Conservation (phyloP, 768 basidiomycete genomes). For the Udeniomyces megalosporus region DNA sequence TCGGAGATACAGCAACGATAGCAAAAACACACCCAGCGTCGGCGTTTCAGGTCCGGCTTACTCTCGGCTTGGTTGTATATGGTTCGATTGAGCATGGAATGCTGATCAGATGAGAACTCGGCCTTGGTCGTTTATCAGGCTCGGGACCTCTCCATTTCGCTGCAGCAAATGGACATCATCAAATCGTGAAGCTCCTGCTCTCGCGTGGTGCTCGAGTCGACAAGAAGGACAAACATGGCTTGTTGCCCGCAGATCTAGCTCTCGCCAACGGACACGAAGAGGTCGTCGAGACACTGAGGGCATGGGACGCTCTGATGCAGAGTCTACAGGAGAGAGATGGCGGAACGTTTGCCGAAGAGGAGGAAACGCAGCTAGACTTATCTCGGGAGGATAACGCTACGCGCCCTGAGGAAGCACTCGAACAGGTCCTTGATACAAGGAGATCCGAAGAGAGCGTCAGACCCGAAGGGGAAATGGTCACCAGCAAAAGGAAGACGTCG, state of each 20-base stretch:
- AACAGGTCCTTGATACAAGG: not conserved
- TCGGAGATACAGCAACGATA: constrained; percentile 32
- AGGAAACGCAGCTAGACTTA: not conserved
- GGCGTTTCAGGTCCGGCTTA: constrained; percentile 28
- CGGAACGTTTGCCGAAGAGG: not conserved
- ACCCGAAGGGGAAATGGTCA: not conserved
- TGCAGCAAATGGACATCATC: constrained; percentile 77
- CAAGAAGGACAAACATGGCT: constrained; percentile 74
- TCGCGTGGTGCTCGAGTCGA: constrained; percentile 67
- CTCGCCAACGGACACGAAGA: constrained; percentile 62
- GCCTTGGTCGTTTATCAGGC: constrained; percentile 36
- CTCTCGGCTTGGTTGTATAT: not conserved
- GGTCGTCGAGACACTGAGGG: constrained; percentile 54
- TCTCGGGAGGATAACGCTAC: not conserved
- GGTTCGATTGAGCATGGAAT: not conserved
- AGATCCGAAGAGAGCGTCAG: not conserved
- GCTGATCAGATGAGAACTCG: not conserved
- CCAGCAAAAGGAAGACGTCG: not conserved
- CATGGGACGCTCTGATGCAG: constrained; percentile 33
- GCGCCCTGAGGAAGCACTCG: not conserved
- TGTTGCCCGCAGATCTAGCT: constrained; percentile 72
- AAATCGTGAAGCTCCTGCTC: constrained; percentile 61
- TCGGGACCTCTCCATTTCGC: constrained; percentile 94
- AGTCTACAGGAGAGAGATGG: not conserved
- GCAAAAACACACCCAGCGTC: constrained; percentile 25